Conservation (phyloP, 2,329 filamentous ascomycete species). For the Didymella sp. region DNA sequence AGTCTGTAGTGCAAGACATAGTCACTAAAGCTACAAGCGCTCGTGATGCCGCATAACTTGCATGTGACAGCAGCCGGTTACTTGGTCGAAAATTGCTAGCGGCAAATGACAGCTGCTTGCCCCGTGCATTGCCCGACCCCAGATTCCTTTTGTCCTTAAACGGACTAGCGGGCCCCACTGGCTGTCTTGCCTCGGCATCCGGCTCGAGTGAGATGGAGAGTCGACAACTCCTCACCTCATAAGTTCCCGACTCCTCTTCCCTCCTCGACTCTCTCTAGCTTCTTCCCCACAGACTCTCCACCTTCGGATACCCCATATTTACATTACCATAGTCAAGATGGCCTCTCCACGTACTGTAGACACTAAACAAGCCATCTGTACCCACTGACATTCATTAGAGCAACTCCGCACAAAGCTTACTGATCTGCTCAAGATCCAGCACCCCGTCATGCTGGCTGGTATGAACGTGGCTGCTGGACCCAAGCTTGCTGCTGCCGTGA, state of each 20-base stretch:
- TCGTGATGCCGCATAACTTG: conserved; percentile 11
- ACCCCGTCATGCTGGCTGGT: conserved; percentile 92
- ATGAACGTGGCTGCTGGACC: conserved; percentile 99
- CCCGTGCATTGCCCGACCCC: not conserved
- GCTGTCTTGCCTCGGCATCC: conserved; percentile 37
- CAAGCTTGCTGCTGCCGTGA: conserved; percentile 94
- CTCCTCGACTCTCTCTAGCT: conserved; percentile 6
- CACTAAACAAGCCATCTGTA: conserved; percentile 20
- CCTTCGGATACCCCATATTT: not conserved
- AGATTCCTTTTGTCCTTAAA: conserved; percentile 7
- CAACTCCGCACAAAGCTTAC: conserved; percentile 90
- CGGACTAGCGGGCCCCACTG: conserved; percentile 24
- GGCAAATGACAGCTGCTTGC: conserved; percentile 15
- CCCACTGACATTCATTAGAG: conserved; percentile 61
- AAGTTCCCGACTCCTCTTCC: conserved; percentile 26
- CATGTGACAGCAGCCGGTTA: conserved; percentile 29
- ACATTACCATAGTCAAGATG: conserved; percentile 59
- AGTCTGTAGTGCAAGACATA: conserved; percentile 12
- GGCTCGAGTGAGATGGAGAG: conserved; percentile 22
- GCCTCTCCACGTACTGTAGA: conserved; percentile 74
- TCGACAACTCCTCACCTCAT: conserved; percentile 34
- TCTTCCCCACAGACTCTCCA: not conserved
- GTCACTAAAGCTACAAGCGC: conserved; percentile 1
- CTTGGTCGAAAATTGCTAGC: conserved; percentile 21
- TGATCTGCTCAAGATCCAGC: conserved; percentile 97